Evolutionary conservation across 2,329 filamentous ascomycete species (phyloP), one percentile per base, ranked within the genome.

Genomic region (Neoascochyta sp.): DNA sequence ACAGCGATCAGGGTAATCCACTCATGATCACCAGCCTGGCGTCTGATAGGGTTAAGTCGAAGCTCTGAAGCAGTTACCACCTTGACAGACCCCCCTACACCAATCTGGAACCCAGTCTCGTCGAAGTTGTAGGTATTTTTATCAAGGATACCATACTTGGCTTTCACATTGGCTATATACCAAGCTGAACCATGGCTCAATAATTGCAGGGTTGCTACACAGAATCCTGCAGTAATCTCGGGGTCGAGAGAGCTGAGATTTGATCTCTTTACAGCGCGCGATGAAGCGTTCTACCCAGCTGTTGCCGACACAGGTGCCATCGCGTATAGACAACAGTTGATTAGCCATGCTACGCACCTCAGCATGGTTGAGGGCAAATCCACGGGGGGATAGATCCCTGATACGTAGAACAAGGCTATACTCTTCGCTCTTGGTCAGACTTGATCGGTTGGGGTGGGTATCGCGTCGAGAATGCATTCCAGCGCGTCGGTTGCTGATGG

Each of bases 121-220:
- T 47, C 31, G 29, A 44, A 42, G 33, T 47, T 47, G 29, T 47
- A 44, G 16, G 27, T 28, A 31, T 43, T 29, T 16, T 38, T 21
- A 16, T 32, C 14, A 10, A 24, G 16, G 15, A 43, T n/a, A n/a
- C n/a, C n/a, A n/a, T n/a, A n/a, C n/a, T n/a, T n/a, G n/a, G n/a
- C n/a, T n/a, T n/a, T n/a, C n/a, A n/a, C n/a, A n/a, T n/a, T n/a
- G n/a, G n/a, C n/a, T n/a, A n/a, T n/a, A n/a, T n/a, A 38, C 31
- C 32, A 28, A 31, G 18, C 24, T 13, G 18, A 38, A 34, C 34
- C 21, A 38, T 14, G 16, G 27, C 14, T 16, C 22, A 21, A 38
- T 34, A 30, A 32, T 21, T 9, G 11, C 31, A 21, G 25, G 24
- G 24, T 38, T 15, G 13, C 27, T 29, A 17, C 24, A 34, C 18